These are phyloP conservation scores for Dactylellina haptotyla DNA, from an alignment of 2,329 filamentous ascomycete genomes.

Conservation along the genomic window DNA sequence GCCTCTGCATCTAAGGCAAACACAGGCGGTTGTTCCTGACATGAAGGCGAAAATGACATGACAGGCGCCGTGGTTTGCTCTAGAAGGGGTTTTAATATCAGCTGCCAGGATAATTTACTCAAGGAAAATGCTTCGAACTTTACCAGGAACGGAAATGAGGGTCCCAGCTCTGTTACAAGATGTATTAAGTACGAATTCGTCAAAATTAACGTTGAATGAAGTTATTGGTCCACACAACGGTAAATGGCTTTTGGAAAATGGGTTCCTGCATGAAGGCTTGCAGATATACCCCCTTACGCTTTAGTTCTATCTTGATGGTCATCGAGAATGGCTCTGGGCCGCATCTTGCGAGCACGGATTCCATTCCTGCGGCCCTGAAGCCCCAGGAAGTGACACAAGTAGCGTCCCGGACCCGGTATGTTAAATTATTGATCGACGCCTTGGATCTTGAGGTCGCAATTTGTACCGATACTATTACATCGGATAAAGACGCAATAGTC, in stretches of 20 bases:
- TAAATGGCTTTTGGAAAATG: slow-evolving; percentile 13
- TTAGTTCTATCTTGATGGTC: neutral
- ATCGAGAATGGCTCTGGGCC: slow-evolving; percentile 7
- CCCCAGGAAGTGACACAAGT: neutral
- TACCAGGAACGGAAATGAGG: slow-evolving; percentile 27
- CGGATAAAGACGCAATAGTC: neutral
- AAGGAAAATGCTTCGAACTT: slow-evolving; percentile 15
- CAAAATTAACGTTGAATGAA: neutral
- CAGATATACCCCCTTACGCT: slow-evolving; percentile 6
- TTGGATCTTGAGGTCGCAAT: neutral
- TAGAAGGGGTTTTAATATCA: slow-evolving; percentile 7
- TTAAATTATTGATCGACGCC: neutral
- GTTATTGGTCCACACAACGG: slow-evolving; percentile 14
- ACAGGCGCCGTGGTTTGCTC: slow-evolving; percentile 51
- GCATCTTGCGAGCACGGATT: neutral
- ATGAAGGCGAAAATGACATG: slow-evolving; percentile 29
- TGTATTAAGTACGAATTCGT: slow-evolving; percentile 29
- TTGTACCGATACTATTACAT: slow-evolving; percentile 1
- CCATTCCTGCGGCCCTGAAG: slow-evolving; percentile 34
- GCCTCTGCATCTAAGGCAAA: slow-evolving; percentile 40
- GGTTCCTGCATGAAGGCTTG: slow-evolving; percentile 42
- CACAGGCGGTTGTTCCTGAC: slow-evolving; percentile 43
- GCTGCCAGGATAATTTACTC: slow-evolving; percentile 23
- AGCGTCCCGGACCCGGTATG: neutral
- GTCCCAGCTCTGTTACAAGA: slow-evolving; percentile 36